phyloP scores from a whole-genome alignment of 78 protist species.

The Parvularia atlantis region DNA sequence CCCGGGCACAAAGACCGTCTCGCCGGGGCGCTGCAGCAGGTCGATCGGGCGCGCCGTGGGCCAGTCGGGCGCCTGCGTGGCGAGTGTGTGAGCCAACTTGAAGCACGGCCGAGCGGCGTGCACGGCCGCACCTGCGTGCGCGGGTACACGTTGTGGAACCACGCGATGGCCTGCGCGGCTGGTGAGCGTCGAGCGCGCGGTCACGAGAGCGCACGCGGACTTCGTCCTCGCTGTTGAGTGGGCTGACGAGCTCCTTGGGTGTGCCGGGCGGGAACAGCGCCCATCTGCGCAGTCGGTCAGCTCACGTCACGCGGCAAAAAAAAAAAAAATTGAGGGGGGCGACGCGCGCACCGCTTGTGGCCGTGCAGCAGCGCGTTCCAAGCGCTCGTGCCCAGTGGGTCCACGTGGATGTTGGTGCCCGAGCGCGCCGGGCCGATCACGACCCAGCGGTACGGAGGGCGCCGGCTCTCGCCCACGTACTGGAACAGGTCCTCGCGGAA shows the following conservation, averaged over 20 bases:
- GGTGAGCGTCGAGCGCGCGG: too few species aligned
- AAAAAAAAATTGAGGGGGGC: too few species aligned
- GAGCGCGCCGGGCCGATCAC: constrained; percentile 41
- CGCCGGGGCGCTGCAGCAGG: constrained; percentile 27
- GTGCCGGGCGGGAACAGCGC: constrained; percentile 32
- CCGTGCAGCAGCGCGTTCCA: constrained; percentile 50
- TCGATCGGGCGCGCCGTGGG: constrained; percentile 2
- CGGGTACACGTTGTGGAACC: neutral
- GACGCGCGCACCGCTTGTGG: constrained; percentile 13
- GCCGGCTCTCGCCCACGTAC: constrained; percentile 6
- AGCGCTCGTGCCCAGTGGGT: constrained; percentile 49
- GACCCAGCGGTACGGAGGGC: constrained; percentile 57
- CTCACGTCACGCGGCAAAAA: too few species aligned
- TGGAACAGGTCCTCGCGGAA: constrained; percentile 18
- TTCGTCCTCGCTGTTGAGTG: neutral
- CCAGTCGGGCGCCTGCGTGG: neutral
- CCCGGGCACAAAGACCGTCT: constrained; percentile 54
- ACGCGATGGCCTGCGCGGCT: constrained; percentile 11
- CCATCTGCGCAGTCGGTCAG: constrained; percentile 13
- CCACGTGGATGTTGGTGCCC: constrained; percentile 47
- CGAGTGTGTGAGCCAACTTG: too few species aligned
- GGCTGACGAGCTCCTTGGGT: constrained; percentile 18
- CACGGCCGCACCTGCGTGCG: too few species aligned
- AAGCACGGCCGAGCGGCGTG: too few species aligned
- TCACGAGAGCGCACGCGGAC: too few species aligned